These are phyloP conservation scores for Fusarium foetens DNA, from an alignment of 2,329 filamentous ascomycete species.

Conservation along the genomic window DNA sequence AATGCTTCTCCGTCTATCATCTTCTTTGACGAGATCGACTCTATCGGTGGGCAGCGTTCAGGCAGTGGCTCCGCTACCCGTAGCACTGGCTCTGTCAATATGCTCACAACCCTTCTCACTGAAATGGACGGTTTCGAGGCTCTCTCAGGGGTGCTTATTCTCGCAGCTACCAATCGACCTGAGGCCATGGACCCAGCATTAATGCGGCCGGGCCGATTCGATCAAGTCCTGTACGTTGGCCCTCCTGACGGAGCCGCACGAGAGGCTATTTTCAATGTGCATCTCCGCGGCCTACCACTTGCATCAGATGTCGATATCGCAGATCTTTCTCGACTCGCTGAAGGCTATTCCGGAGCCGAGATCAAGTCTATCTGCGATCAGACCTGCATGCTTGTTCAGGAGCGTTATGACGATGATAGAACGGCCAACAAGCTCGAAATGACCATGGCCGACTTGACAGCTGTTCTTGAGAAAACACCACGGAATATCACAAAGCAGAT, in stretches of 20 bases:
- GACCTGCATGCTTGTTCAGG: constrained; percentile 57
- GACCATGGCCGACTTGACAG: constrained; percentile 56
- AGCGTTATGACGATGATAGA: constrained; percentile 48
- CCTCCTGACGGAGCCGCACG: constrained; percentile 79
- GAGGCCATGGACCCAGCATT: constrained; percentile 87
- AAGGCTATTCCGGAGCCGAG: constrained; percentile 89
- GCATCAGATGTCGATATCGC: constrained; percentile 71
- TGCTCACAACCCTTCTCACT: constrained; percentile 87
- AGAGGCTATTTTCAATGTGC: constrained; percentile 78
- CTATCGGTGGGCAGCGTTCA: constrained; percentile 72
- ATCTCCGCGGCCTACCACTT: constrained; percentile 70
- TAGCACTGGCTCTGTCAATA: constrained; percentile 72
- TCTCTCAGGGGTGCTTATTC: constrained; percentile 82
- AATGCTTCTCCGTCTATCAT: constrained; percentile 92
- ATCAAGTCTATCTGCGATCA: constrained; percentile 66
- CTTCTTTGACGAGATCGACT: constrained; percentile 97
- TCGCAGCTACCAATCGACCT: constrained; percentile 92
- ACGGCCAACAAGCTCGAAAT: constrained; percentile 48
- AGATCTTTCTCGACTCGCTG: constrained; percentile 70
- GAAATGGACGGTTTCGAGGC: constrained; percentile 97
- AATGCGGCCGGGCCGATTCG: constrained; percentile 85
- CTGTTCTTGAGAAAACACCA: constrained; percentile 58
- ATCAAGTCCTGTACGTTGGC: constrained; percentile 85
- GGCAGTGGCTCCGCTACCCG: constrained; percentile 52
- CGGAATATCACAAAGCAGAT: constrained; percentile 69